phyloP scores from a whole-genome alignment of 805 yeast species.

The Jamesozyma spencerorum region DNA sequence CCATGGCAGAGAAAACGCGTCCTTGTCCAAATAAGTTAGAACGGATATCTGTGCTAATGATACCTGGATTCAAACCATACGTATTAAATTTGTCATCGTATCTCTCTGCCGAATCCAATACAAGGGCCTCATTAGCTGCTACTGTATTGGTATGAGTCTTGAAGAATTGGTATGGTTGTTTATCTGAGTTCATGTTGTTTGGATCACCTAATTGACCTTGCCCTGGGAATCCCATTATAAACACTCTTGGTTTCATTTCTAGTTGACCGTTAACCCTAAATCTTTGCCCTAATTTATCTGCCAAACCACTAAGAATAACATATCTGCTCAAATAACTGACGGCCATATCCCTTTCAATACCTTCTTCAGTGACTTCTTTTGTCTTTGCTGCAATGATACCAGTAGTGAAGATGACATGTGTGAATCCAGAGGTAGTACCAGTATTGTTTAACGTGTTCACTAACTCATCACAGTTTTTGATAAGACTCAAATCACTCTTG shows the following conservation, averaged over 20 bases:
- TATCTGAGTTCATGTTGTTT: constrained; percentile 31
- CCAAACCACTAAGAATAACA: constrained; percentile 25
- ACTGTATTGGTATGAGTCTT: constrained; percentile 34
- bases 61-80: constrained; percentile 36
- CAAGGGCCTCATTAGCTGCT: constrained; percentile 36
- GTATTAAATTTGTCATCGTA: constrained; percentile 10
- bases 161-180: constrained; percentile 20
- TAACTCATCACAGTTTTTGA: constrained; percentile 19
- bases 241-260: constrained; percentile 27
- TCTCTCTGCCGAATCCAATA: constrained; percentile 12
- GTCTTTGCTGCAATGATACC: constrained; percentile 32
- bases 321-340: constrained; percentile 32
- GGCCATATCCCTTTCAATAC: constrained; percentile 33
- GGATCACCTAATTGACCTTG: constrained; percentile 25
- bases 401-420: constrained; percentile 31
- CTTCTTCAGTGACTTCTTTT: constrained; percentile 31
- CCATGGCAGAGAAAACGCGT: constrained; percentile 23
- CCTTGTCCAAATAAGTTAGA: constrained; percentile 26
- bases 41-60: constrained; percentile 32
- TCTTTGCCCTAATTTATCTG: constrained; percentile 13
- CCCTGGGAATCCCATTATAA: constrained; percentile 36
- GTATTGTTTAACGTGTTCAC: constrained; percentile 19
- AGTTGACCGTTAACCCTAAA: neutral
- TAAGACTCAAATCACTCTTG: constrained; percentile 30
- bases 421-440: constrained; percentile 7